These are phyloP conservation scores for Oenanthe javanica DNA, from an alignment of 140 eudicot species.

Conservation along the genomic window DNA sequence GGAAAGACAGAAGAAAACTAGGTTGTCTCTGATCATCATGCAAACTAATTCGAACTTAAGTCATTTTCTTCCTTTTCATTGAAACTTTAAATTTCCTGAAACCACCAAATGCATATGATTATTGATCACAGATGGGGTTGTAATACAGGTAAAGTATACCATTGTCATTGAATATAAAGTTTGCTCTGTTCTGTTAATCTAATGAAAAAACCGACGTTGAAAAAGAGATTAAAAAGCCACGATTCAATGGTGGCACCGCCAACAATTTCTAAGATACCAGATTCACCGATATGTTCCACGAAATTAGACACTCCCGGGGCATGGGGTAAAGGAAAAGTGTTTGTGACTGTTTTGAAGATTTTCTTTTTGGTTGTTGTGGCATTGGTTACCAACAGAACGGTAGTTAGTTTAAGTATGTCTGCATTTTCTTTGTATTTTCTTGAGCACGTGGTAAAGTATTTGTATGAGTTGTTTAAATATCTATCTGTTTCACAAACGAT, in stretches of 20 bases:
- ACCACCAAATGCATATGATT: not conserved
- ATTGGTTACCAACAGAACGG: constrained; percentile 9
- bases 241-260: not conserved
- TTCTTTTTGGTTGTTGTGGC: constrained; percentile 41
- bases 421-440: constrained; percentile 42
- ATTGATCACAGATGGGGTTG: not conserved
- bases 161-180: constrained; percentile 1
- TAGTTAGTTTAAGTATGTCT: constrained; percentile 46
- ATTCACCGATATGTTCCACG: not conserved
- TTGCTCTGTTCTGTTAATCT: constrained; percentile 16
- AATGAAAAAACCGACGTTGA: constrained; percentile 22
- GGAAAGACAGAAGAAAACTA: not conserved
- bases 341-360: constrained; percentile 30
- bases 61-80: not conserved
- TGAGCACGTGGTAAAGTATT: constrained; percentile 37
- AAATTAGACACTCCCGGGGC: no score
- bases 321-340: constrained; percentile 3
- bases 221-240: constrained; percentile 6
- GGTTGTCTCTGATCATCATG: constrained; percentile 1
- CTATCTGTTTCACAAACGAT: not conserved
- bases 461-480: not conserved
- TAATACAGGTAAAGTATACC: not conserved
- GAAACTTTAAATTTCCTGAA: not conserved
- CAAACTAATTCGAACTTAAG: not conserved
- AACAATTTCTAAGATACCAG: not conserved